Base-by-base conservation (phyloP, 1,284 basidiomycete genomes). In the Ustilago vetiveriae region DNA sequence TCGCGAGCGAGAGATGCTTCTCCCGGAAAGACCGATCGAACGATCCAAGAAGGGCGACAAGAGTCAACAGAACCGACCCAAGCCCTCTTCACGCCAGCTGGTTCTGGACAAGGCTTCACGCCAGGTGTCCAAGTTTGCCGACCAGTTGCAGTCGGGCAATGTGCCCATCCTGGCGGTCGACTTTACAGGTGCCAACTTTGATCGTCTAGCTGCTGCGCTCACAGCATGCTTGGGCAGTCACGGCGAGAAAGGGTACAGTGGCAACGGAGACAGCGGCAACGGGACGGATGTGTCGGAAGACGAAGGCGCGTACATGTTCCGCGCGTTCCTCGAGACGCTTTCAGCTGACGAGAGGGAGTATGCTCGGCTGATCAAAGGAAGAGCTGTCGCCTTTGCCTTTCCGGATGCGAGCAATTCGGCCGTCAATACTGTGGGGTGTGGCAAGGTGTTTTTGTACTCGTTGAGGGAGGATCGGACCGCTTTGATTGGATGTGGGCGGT, bases 161-260 rank as follows among this genome's bases (percentile, higher is more conserved):
- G 43, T 76, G 9, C 74, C 79, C 16, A 65, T 80, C 23, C 40
- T 78, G 17, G 79, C 76, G 16, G 75, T 79, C 2, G 76, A 80
- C 47, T 60, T 80, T 19, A 46, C 66, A 5, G 64, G 69, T 3
- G 42, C 55, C 35, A 55, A 59, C 37, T 74, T 77, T 33, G 67
- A 75, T 24, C 52, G 64, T 2, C 52, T 77, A 5, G 64, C 56
- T 11, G 62, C 69, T 14, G 47, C 65, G 6, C 49, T 73, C 1
- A 64, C 74, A 13, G 68, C 73, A 21, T 66, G 69, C 59, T 44
- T 57, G 19, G 42, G 71, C 43, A 40, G 73, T 52, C 50, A 63
- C 26, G 40, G 70, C 32, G 36, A 48, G 33, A 3, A 56, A 52
- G 27, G 30, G 3, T 22, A 42, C 27, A 26, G 37, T 14, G 36